Base-by-base conservation (phyloP, 23 red algal genomes). In the Agarophyton chilense region DNA sequence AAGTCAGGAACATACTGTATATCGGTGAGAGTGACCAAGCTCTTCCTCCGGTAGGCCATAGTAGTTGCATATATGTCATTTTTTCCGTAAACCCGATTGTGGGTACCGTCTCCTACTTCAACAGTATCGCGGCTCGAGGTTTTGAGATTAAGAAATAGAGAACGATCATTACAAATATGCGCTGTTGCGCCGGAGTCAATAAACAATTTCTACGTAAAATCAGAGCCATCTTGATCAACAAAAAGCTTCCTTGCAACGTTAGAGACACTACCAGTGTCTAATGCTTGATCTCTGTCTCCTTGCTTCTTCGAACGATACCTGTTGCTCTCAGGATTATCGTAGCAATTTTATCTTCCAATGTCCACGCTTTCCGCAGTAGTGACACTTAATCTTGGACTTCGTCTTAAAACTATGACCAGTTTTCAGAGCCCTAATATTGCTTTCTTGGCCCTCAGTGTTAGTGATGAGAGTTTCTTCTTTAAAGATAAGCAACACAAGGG, bases 181-280 rank as follows among this genome's bases (percentile, higher is more conserved):
- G 4, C 32, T 21, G 68, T 61, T 7, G 83, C 83, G 2, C 83
- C 83, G 28, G 63, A 88, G 83, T 88, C 66, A 12, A 88, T 11
- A 34, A 61, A 74, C 67, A 40, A 78, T 18, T 78, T 78, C 0
- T 32, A 49, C 45, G 7, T 49, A 49, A 49, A 10, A 49, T 13
- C 45, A 10, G 7, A 7, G 7, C 13, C 45, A 10, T 49, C 45
- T 39, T 0, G 5, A 78, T 0, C 4, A 78, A 2, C 4, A 40
- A 19, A 58, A 4, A 55, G 46, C 33, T 26, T 43, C 13, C 44
- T 6, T 1, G 44, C 51, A 19, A 78, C 24, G 21, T 54, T 34
- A 11, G 44, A 78, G 4, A 2, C 11, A 10, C 8, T 54, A 2
- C 10, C 43, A 41, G 1, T n/a, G 16, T 36, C 5, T 1, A 1